Evolutionary conservation across 768 basidiomycete species (phyloP).

Genomic region (Pisolithus marmoratus): DNA sequence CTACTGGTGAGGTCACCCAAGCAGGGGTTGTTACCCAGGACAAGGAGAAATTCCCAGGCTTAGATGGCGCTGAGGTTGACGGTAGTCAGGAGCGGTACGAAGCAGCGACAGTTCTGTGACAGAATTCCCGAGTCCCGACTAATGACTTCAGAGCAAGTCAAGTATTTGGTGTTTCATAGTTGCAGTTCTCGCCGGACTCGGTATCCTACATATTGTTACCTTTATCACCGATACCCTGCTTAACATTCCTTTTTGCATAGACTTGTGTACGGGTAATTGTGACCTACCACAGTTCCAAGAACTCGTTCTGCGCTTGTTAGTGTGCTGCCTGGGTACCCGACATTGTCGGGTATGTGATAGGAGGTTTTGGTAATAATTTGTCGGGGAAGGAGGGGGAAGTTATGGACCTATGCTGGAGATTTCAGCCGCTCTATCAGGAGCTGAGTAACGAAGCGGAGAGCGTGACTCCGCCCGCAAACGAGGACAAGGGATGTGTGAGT

Average conservation of each 20-base stretch:
- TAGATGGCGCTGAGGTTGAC: too few species aligned
- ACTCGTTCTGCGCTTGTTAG: constrained; percentile 77
- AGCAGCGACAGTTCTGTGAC: too few species aligned
- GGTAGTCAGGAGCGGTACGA: too few species aligned
- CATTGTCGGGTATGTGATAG: constrained; percentile 18
- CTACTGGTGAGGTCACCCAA: not conserved
- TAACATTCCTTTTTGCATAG: too few species aligned
- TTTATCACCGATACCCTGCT: too few species aligned
- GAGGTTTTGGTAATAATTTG: constrained; percentile 58
- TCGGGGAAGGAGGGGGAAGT: constrained; percentile 67
- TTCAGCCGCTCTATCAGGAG: constrained; percentile 51
- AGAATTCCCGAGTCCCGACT: too few species aligned
- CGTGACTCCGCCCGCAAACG: constrained; percentile 51
- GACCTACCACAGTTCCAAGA: too few species aligned
- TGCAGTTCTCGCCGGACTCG: too few species aligned
- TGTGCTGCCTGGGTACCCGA: constrained; percentile 73
- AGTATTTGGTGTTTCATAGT: too few species aligned
- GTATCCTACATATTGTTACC: too few species aligned
- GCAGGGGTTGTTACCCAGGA: not conserved
- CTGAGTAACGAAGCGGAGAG: constrained; percentile 48
- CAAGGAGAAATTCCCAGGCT: not conserved
- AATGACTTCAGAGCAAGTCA: too few species aligned
- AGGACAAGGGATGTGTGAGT: constrained; percentile 34
- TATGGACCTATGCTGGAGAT: constrained; percentile 59
- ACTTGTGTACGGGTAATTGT: too few species aligned